Evolutionary conservation across 2,329 filamentous ascomycete genomes (phyloP), one percentile per base, ranked within the genome.

Genomic region (Fusarium mangiferae): DNA sequence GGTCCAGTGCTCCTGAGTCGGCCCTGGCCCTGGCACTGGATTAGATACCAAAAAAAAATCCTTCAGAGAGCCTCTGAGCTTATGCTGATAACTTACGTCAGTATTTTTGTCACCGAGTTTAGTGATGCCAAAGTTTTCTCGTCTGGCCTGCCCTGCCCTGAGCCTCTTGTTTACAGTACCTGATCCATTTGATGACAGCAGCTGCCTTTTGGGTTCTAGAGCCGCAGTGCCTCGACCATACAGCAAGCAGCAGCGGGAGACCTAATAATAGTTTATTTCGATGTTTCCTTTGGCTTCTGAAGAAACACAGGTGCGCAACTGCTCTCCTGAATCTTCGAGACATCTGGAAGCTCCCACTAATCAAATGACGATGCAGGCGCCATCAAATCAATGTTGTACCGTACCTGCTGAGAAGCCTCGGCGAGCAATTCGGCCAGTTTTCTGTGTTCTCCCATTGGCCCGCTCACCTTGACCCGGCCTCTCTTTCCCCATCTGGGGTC

Each of bases 401-500:
- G 72, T 74, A 66, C 71, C 71, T 73, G 62, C 67, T 55, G 60
- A 54, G 51, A 52, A 56, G 42, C 54, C 56, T 54, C 35, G 42
- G 35, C 49, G 46, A 52, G 62, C 57, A 69, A 22, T 52, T 73
- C 69, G 65, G 69, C 61, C 69, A 52, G 60, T 33, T 51, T 69
- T 56, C 46, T 2, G n/a, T 30, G n/a, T 28, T 26, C 36, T 51
- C 33, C 68, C 38, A 75, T 75, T 75, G 70, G 73, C 11, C 17
- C 1, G 28, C n/a, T 36, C 17, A 41, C 63, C 58, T 41, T 68
- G 24, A 56, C 45, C 56, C n/a, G 61, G 61, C 52, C 55, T 66
- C 59, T 41, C 66, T 62, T 70, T 59, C 71, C 70, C 62, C 70
- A 68, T 75, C 69, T 75, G 70, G 71, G 51, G 70, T 52, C 52